Base-by-base conservation (phyloP, 1,284 basidiomycete species). In the Sphagnurus paluster region DNA sequence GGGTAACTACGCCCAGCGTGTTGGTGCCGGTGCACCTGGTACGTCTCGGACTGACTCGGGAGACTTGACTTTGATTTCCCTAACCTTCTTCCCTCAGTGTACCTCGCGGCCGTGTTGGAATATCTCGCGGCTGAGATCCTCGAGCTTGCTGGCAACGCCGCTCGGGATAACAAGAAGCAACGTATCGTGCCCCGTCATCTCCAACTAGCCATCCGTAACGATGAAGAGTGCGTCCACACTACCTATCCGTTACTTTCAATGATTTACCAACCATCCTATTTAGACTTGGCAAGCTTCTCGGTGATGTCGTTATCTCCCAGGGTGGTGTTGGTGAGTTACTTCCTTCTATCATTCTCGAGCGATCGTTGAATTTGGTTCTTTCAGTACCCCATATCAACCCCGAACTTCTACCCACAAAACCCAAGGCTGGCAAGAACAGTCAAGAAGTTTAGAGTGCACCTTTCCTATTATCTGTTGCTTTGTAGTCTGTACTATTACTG, bases 131-230 rank as follows among this genome's bases (percentile, higher is more conserved):
- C 90, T 48, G 90, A 93, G 68, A 91, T 93, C 63, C 84, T 92
- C 56, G 89, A 92, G 70, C 76, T 92, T 36, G 90, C 90, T 52
- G 90, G 90, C 57, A 91, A 90, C 70, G 89, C 87, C 50, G 82
- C 80, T 33, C 76, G 83, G 54, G 83, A 85, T 65, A 87, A 87
- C 76, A 87, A 87, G 78, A 86, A 93, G 78, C 87, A 90, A 64
- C 90, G 92, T 84, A 93, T 94, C 66, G 88, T 93, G 11, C 92
- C 92, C 49, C 83, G 92, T 66, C 92, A 94, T 70, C 68, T 94
- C 42, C 90, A 93, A 68, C 86, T 95, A 54, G 92, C 92, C 57
- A 92, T 95, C 69, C 82, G 90, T 56, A 92, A 91, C 68, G 90
- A 91, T 54, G 88, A 92, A 61, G 89, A 92, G 83, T 82, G 56